A percentile compares a stretch with the other conserved stretches of the same genome.
These are phyloP conservation scores for Curvularia verruculosa DNA, from an alignment of 2,329 filamentous ascomycete species.

Conservation along the genomic window DNA sequence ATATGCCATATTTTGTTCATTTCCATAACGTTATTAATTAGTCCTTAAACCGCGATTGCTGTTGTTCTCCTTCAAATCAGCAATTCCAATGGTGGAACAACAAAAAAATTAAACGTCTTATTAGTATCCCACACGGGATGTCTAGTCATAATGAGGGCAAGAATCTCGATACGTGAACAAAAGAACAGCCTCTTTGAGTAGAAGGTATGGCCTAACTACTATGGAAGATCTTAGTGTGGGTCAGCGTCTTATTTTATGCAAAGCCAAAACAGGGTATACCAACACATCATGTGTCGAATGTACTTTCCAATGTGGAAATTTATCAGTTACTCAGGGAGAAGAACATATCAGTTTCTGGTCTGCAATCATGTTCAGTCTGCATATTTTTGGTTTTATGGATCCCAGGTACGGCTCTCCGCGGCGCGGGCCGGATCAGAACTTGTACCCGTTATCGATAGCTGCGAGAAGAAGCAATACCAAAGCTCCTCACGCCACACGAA, in stretches of 20 bases:
- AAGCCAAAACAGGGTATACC: not conserved
- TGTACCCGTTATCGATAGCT: not conserved
- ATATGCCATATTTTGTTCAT: no score
- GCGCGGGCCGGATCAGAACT: conserved; percentile 1
- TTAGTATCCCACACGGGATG: not conserved
- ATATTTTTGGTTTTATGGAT: conserved; percentile 28
- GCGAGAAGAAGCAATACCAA: not conserved
- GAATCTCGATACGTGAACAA: not conserved
- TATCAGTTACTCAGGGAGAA: not conserved
- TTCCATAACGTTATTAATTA: no score
- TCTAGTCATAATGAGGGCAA: not conserved
- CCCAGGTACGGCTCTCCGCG: conserved; percentile 17
- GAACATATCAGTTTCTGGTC: not conserved
- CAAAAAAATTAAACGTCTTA: not conserved
- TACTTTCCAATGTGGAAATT: not conserved
- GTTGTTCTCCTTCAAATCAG: no score
- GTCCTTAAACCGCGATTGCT: no score
- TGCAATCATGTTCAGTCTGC: conserved; percentile 23
- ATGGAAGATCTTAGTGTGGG: not conserved
- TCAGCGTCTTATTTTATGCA: no score
- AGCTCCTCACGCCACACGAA: not conserved
- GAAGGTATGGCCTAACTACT: not conserved
- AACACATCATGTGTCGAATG: no score
- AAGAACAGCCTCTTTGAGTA: no score
- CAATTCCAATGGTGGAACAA: not conserved